Percentiles rank a stretch among this genome's conserved stretches.
Evolutionary conservation across 768 basidiomycete species (phyloP).

Genomic region (Kwoniella sp.): DNA sequence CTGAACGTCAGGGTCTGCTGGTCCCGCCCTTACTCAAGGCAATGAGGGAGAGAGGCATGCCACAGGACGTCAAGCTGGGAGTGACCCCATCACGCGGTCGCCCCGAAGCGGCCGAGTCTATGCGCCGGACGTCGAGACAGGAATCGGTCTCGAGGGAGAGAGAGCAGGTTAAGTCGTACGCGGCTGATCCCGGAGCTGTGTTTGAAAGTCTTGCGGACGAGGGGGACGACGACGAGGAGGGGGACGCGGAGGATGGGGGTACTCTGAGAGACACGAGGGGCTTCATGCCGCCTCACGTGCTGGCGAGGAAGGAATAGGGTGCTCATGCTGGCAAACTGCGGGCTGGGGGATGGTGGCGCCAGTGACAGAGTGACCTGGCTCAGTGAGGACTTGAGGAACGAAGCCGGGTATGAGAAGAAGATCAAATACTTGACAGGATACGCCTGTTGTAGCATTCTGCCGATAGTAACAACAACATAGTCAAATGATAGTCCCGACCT

Average conservation of each 20-base stretch:
- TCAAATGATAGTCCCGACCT: too few relatives aligned
- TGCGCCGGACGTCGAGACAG: constrained; percentile 6
- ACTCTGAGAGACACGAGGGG: constrained; percentile 31
- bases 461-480: too few relatives aligned
- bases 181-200: constrained; percentile 44
- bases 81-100: constrained; percentile 9
- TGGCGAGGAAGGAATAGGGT: constrained; percentile 30
- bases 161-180: constrained; percentile 28
- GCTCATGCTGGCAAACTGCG: constrained; percentile 5
- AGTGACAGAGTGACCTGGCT: too few relatives aligned
- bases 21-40: constrained; percentile 44
- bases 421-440: too few relatives aligned
- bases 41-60: constrained; percentile 32
- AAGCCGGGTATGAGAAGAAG: too few relatives aligned
- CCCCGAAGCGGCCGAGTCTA: background rate
- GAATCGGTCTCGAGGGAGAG: constrained; percentile 30
- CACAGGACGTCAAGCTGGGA: constrained; percentile 23
- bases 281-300: constrained; percentile 47
- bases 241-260: constrained; percentile 30
- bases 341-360: constrained; percentile 42
- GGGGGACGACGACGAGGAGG: constrained; percentile 21
- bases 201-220: constrained; percentile 40
- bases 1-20: constrained; percentile 37
- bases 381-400: too few relatives aligned
- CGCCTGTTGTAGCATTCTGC: too few relatives aligned